A percentile compares a stretch with the other conserved stretches of the same genome.
phyloP scores from a whole-genome alignment of 169 alveolate species.

The Eimeria praecox region DNA sequence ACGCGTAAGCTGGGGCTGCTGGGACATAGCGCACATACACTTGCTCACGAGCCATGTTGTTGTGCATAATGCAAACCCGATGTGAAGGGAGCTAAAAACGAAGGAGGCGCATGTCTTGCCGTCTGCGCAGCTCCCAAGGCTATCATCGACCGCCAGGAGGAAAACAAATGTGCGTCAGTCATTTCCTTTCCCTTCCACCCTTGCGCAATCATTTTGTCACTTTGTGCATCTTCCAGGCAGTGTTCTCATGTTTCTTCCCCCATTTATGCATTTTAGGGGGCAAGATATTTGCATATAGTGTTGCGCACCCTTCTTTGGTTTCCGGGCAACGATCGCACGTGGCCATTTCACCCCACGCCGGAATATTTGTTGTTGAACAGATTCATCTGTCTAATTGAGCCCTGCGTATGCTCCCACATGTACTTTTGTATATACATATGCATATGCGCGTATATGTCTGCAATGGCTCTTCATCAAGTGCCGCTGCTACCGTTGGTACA shows the following conservation, averaged over 20 bases:
- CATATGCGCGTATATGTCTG: background rate
- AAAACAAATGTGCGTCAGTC: background rate
- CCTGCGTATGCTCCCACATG: background rate
- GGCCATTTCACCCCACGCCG: background rate
- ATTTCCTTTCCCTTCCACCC: background rate
- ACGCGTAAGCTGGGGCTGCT: constrained; percentile 2
- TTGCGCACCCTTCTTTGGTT: background rate
- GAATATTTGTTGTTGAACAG: background rate
- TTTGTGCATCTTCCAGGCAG: background rate
- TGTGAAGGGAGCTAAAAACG: background rate
- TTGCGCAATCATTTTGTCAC: background rate
- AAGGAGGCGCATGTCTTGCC: background rate
- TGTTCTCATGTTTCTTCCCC: background rate
- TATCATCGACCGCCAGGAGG: background rate
- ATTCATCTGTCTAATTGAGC: background rate
- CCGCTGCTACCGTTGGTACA: background rate
- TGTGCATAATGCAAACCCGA: background rate
- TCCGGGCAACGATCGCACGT: background rate
- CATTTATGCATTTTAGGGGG: background rate
- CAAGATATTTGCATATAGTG: background rate
- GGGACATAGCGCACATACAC: background rate
- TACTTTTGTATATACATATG: background rate
- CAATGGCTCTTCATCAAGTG: background rate
- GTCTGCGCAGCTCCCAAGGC: constrained; percentile 35
- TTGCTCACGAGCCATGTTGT: background rate